Evolutionary conservation across 2,329 filamentous ascomycete species (phyloP).

Genomic region (Colletotrichum euphorbiae): DNA sequence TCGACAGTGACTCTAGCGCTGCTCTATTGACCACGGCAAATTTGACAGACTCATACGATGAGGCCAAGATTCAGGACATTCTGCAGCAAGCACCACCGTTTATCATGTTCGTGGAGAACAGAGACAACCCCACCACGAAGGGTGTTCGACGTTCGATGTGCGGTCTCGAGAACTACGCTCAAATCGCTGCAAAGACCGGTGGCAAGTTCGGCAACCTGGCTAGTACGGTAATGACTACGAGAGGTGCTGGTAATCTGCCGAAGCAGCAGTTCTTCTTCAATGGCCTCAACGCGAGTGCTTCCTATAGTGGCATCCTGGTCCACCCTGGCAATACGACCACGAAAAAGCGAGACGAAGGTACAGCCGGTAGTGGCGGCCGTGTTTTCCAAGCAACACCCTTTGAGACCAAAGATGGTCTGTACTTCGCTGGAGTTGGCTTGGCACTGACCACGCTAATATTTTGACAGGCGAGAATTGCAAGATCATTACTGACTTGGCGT

Average conservation of each 20-base stretch:
- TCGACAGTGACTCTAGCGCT: conserved; percentile 85
- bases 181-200: conserved; percentile 69
- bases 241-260: conserved; percentile 73
- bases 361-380: conserved; percentile 76
- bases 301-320: conserved; percentile 80
- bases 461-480: conserved; percentile 81
- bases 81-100: conserved; percentile 71
- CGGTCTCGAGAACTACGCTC: conserved; percentile 75
- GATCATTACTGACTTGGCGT: conserved; percentile 86
- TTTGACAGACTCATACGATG: conserved; percentile 68
- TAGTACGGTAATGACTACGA: conserved; percentile 74
- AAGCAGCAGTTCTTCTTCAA: conserved; percentile 91
- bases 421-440: not conserved
- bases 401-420: conserved; percentile 79
- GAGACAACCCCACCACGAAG: conserved; percentile 67
- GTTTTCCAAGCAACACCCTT: conserved; percentile 82
- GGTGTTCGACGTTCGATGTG: conserved; percentile 87
- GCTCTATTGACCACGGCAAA: conserved; percentile 84
- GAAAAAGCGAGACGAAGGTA: conserved; percentile 47
- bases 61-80: conserved; percentile 64
- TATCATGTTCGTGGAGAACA: conserved; percentile 79
- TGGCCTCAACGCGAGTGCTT: conserved; percentile 76
- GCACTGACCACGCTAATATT: not conserved
- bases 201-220: conserved; percentile 61
- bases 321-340: conserved; percentile 64